A percentile compares a stretch with the other conserved stretches of the same genome.
Conservation (phyloP, 805 yeast genomes). For the Tetrapisispora namnaoensis region DNA sequence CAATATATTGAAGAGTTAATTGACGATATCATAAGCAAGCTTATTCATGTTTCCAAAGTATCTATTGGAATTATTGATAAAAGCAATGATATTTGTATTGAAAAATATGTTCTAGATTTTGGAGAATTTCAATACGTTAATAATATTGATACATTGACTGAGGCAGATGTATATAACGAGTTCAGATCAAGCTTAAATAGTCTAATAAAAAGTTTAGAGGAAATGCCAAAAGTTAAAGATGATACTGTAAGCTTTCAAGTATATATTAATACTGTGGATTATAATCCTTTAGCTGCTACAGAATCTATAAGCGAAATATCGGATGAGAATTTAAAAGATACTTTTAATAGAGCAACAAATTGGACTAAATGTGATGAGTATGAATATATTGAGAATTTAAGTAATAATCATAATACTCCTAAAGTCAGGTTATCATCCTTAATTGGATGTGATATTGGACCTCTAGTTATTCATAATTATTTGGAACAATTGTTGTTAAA, state of each 20-base stretch:
- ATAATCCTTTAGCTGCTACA: slow-evolving; percentile 19
- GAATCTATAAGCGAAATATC: slow-evolving; percentile 4
- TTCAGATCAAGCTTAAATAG: slow-evolving; percentile 26
- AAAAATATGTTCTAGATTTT: slow-evolving; percentile 24
- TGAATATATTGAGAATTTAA: slow-evolving; percentile 7
- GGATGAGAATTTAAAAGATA: slow-evolving; percentile 8
- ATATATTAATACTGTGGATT: slow-evolving; percentile 20
- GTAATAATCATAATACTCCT: slow-evolving; percentile 6
- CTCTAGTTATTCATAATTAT: slow-evolving; percentile 33
- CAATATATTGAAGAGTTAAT: slow-evolving; percentile 31
- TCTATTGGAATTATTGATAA: slow-evolving; percentile 17
- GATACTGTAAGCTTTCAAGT: slow-evolving; percentile 22
- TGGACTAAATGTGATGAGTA: slow-evolving; percentile 24
- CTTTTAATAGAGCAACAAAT: slow-evolving; percentile 24
- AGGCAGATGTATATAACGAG: slow-evolving; percentile 25
- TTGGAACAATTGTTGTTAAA: slow-evolving; percentile 16
- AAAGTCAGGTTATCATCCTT: slow-evolving; percentile 28
- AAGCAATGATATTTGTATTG: slow-evolving; percentile 17
- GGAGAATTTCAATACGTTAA: slow-evolving; percentile 23
- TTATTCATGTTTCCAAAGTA: slow-evolving; percentile 16
- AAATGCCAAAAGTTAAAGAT: slow-evolving; percentile 17
- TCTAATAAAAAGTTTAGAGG: slow-evolving; percentile 19
- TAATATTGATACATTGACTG: slow-evolving; percentile 10
- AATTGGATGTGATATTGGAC: slow-evolving; percentile 34
- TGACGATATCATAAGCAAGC: slow-evolving; percentile 17